A percentile compares a stretch with the other conserved stretches of the same genome.
phyloP scores from a whole-genome alignment of 106 monocot genomes.

The Platanthera guangdongensis region DNA sequence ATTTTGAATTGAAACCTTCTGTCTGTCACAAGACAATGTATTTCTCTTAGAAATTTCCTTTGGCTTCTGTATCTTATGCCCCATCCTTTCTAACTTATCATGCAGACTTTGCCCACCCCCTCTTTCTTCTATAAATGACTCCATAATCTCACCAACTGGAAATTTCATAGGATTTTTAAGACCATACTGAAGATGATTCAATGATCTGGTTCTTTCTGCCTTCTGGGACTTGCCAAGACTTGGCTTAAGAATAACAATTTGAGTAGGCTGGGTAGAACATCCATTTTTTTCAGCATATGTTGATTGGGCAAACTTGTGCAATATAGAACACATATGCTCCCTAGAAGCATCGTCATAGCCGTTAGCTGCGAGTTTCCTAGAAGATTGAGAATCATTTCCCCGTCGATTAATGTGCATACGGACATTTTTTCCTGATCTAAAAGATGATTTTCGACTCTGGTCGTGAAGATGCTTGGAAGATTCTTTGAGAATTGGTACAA shows the following conservation, averaged over 20 bases:
- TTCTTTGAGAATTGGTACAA: conserved; percentile 53
- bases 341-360: conserved; percentile 11
- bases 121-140: conserved; percentile 24
- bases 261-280: conserved; percentile 17
- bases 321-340: conserved; percentile 24
- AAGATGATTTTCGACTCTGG: conserved; percentile 11
- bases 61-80: conserved; percentile 15
- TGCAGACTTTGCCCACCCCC: conserved; percentile 18
- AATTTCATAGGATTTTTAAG: conserved; percentile 16
- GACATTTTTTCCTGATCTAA: conserved; percentile 14
- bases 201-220: conserved; percentile 11
- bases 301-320: conserved; percentile 24
- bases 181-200: conserved; percentile 1
- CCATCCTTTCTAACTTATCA: conserved; percentile 12
- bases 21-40: conserved; percentile 7
- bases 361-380: conserved; percentile 18
- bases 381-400: conserved; percentile 4
- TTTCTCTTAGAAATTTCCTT: conserved; percentile 46
- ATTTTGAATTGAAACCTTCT: conserved; percentile 3
- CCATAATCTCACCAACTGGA: conserved; percentile 9
- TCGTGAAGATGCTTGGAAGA: conserved; percentile 52
- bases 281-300: conserved; percentile 17
- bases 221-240: conserved; percentile 31
- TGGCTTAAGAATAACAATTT: conserved; percentile 78
- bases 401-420: conserved; percentile 5